Conservation (phyloP, 805 yeast genomes). For the Ogataea paraovalis region DNA sequence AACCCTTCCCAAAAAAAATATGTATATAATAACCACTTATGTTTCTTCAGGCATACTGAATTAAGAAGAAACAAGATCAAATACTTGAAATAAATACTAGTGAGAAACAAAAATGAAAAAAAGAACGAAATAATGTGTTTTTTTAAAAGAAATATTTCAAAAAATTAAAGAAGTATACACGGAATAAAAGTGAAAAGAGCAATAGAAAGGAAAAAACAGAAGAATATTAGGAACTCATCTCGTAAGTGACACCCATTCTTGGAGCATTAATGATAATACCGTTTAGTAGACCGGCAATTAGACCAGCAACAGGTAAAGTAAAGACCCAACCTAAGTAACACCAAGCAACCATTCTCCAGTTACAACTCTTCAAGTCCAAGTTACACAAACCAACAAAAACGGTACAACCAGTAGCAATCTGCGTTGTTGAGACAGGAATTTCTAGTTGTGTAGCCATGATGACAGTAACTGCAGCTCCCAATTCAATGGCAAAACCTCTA, state of each 20-base stretch:
- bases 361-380: slow-evolving; percentile 55
- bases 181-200: neutral
- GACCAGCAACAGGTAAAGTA: slow-evolving; percentile 71
- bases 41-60: too few relatives aligned
- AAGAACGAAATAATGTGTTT: too few relatives aligned
- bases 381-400: slow-evolving; percentile 74
- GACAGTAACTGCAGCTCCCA: slow-evolving; percentile 74
- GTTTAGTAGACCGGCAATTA: slow-evolving; percentile 62
- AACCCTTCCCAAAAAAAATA: too few relatives aligned
- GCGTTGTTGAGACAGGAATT: slow-evolving; percentile 76
- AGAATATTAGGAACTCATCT: neutral
- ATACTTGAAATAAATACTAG: too few relatives aligned
- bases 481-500: slow-evolving; percentile 71
- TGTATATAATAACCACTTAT: too few relatives aligned
- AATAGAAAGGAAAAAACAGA: neutral
- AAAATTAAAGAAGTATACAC: too few relatives aligned
- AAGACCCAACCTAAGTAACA: slow-evolving; percentile 69
- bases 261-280: slow-evolving; percentile 68
- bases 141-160: too few relatives aligned
- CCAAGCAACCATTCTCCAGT: slow-evolving; percentile 76
- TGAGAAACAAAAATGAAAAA: too few relatives aligned
- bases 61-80: too few relatives aligned
- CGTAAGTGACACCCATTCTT: slow-evolving; percentile 30
- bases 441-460: slow-evolving; percentile 70
- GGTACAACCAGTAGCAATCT: slow-evolving; percentile 74